Evolutionary conservation across 352 stramenopile genomes (phyloP), one percentile per base, ranked within the genome.

Genomic region (Thalassiosira hispida): DNA sequence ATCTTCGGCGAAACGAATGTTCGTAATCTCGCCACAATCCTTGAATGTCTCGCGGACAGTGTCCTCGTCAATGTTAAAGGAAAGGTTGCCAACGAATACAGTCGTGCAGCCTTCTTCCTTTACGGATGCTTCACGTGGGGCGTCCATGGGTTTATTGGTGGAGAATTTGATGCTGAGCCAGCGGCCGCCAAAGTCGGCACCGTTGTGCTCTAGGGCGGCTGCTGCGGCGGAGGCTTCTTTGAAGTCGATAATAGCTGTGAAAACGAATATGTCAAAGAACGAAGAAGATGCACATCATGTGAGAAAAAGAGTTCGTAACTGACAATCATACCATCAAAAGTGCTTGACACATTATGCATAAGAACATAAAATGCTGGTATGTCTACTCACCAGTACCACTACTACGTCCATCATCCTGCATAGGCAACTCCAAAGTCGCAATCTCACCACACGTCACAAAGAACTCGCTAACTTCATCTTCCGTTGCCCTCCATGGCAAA

Each of bases 81-180:
- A 93, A 14, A 99, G 88, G 88, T 99, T 99, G 31, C 97, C 97
- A 47, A 99, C 95, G 87, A 99, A 99, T 16, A 99, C 90, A 38
- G 96, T 98, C 0, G 92, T 95, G 87, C 96, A 98, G 51, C 94
- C 95, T 70, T 98, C 95, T 23, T 96, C 92, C 88, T 98, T 98
- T 74, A 97, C 83, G 47, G 95, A 92, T 38, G 93, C 88, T 83
- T 94, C 91, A 68, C 95, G 93, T 14, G 77, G 35, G 73, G 95
- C 65, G 18, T 68, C 52, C 25, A 89, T 84, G 25, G 77, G 75
- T 56, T 90, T 90, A 23, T 82, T 93, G 22, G 63, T 82, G 16
- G 77, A 88, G 46, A 91, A 90, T 62, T 94, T 94, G 80, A 99
- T 98, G 81, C 97, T 98, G 83, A 99, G 94, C 96, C 96, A 99